These are phyloP conservation scores for Podospora pseudopauciseta DNA, from an alignment of 495 filamentous ascomycete species.

Conservation along the genomic window DNA sequence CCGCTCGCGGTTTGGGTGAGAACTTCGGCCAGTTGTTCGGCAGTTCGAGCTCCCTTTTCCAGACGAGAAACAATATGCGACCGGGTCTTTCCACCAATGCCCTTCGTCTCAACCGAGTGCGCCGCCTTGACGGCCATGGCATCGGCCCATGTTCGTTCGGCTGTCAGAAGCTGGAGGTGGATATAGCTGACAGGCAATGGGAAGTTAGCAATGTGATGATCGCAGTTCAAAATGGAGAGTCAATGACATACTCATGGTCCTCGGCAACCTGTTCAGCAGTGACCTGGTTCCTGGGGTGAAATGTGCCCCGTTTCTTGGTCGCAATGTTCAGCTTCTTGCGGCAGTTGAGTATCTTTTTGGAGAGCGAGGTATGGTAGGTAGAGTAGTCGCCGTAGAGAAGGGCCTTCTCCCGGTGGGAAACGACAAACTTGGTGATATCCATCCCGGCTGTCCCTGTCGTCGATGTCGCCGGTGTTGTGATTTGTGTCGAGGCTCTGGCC, in stretches of 20 bases:
- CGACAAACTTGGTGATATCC: constrained; percentile 86
- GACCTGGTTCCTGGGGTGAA: constrained; percentile 64
- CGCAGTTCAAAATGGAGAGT: background rate
- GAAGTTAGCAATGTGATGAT: constrained; percentile 13
- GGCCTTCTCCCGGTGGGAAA: constrained; percentile 71
- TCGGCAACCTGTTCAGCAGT: constrained; percentile 72
- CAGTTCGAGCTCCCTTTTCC: constrained; percentile 69
- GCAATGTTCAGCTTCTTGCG: constrained; percentile 80
- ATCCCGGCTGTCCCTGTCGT: constrained; percentile 43
- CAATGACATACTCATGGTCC: constrained; percentile 67
- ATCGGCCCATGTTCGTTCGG: constrained; percentile 94
- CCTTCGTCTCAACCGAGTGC: constrained; percentile 73
- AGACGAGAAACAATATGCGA: constrained; percentile 85
- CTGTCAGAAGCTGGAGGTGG: constrained; percentile 72
- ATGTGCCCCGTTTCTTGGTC: constrained; percentile 81
- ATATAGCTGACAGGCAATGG: constrained; percentile 56
- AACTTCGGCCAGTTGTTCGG: constrained; percentile 62
- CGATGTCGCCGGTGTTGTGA: background rate
- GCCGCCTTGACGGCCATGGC: constrained; percentile 90
- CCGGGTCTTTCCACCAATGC: constrained; percentile 71
- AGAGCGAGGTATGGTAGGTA: constrained; percentile 75
- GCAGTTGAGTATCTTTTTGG: constrained; percentile 74
- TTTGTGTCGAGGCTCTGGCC: background rate
- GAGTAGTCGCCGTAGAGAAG: constrained; percentile 85
- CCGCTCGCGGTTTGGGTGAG: constrained; percentile 56